Evolutionary conservation across 208 protist genomes (phyloP), one percentile per base, ranked within the genome.

Genomic region (Trypanosoma platydactyli): DNA sequence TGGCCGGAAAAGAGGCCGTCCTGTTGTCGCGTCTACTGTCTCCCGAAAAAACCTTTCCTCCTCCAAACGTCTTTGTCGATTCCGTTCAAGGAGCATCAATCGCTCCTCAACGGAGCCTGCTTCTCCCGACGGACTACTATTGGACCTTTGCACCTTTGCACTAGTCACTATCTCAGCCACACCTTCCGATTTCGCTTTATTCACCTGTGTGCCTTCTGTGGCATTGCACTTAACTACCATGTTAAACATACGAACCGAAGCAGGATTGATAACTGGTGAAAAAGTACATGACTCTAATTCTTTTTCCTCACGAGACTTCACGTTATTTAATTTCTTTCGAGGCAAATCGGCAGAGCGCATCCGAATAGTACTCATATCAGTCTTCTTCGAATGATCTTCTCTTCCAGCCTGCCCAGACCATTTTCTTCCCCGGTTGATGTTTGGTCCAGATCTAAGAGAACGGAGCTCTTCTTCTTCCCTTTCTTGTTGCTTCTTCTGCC

Each of bases 201-300:
- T 20, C 44, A 11, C 24, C 6, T 20, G 2, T 24, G 25, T 41
- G 15, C 38, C 27, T 18, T 59, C 58, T 6, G 25, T 1, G 18
- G 11, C 25, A 35, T 41, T 9, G 51, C 68, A 44, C n/a, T 35
- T 15, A 60, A 70, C 56, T 24, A 76, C 56, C 63, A 60, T 54
- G 27, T 70, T 68, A 56, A 76, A 76, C 46, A 76, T 59, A 22
- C 57, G 71, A 42, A 68, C 48, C 0, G 70, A 82, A 11, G 62
- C 55, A 4, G 57, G 67, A 42, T 76, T 82, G 3, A 82, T 66
- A 15, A 42, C 54, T n/a, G 71, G 77, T 15, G 25, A n/a, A 61
- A 82, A 79, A 6, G 71, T 71, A 49, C 77, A 79, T 42, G 51
- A 50, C 44, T 74, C 67, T 41, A 72, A 51, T 27, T 72, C 66